Conservation (phyloP, 106 monocot genomes). For the Dendrobium nobile region DNA sequence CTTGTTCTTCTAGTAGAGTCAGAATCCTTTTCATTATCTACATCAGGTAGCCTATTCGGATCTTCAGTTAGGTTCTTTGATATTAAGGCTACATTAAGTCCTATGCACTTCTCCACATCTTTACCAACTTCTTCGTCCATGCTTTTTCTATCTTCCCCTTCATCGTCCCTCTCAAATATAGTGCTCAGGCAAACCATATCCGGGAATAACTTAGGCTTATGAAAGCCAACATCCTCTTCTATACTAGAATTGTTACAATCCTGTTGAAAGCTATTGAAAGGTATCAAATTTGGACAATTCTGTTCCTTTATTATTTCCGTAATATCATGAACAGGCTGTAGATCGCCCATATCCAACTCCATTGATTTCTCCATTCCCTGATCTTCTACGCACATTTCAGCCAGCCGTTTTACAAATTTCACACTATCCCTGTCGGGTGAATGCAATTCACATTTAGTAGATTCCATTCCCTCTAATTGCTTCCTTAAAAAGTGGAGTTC, state of each 20-base stretch:
- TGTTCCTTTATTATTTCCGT: conserved; percentile 51
- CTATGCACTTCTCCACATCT: conserved; percentile 37
- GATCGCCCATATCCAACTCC: conserved; percentile 81
- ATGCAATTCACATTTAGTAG: conserved; percentile 18
- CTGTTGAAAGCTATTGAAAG: background rate
- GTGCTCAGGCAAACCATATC: conserved; percentile 60
- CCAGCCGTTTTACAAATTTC: conserved; percentile 39
- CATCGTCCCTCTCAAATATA: conserved; percentile 63
- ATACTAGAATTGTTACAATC: background rate
- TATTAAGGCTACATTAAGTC: background rate
- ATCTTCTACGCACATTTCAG: conserved; percentile 42
- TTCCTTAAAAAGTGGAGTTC: conserved; percentile 48
- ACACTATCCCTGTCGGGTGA: conserved; percentile 22
- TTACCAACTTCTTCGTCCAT: conserved; percentile 53
- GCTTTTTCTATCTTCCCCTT: conserved; percentile 46
- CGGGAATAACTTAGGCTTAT: conserved; percentile 16
- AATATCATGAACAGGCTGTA: conserved; percentile 35
- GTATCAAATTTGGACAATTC: background rate
- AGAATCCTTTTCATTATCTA: conserved; percentile 20
- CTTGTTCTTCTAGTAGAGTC: conserved; percentile 46
- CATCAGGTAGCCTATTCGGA: background rate
- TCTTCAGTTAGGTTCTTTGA: conserved; percentile 3
- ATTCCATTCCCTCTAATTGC: conserved; percentile 38
- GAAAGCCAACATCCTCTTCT: conserved; percentile 14
- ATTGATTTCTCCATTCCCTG: conserved; percentile 82